Base-by-base conservation (phyloP, 768 basidiomycete genomes). In the Arthromyces matolae region DNA sequence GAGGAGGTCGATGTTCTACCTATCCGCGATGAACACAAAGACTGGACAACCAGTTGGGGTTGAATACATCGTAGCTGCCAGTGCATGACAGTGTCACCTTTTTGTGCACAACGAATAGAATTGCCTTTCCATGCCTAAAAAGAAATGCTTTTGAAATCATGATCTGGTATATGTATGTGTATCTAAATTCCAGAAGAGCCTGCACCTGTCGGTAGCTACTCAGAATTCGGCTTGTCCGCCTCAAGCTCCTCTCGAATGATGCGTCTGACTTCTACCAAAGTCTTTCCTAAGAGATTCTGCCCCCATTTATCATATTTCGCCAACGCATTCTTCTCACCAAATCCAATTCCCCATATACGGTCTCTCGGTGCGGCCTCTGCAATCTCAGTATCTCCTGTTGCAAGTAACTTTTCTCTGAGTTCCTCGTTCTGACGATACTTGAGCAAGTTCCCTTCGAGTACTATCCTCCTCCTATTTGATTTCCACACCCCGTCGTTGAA, bases 261-360 rank as follows among this genome's bases (percentile, higher is more conserved):
- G 14, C 22, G 31, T 45, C 77, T 61, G 9, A 71, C 70, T 44
- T 71, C 63, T 54, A 69, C 68, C 56, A 81, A 58, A 37, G 75
- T 73, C 48, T 68, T 67, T 10, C 79, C 82, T 10, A 79, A 65
- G 60, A 83, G 52, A 66, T 84, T 84, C 55, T 72, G 44, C 5
- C 81, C 82, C 82, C 81, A 83, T 20, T 67, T 50, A n/a, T 62
- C 60, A 51, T 60, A 59, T 50, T 58, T 62, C 39, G 56, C 64
- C 47, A 73, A 44, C 33, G 81, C 81, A 45, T 73, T 73, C 58
- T 70, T 69, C 62, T 70, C 75, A 2, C 71, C 72, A 54, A 69
- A 78, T 19, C 81, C 80, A 45, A 84, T 74, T 0, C 80, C 82
- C 81, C 82, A 85, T n/a, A 83, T 78, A 50, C 71, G 60, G 59